Evolutionary conservation across 2,329 filamentous ascomycete species (phyloP), one percentile per base, ranked within the genome.

Genomic region (Lanzia echinophila): DNA sequence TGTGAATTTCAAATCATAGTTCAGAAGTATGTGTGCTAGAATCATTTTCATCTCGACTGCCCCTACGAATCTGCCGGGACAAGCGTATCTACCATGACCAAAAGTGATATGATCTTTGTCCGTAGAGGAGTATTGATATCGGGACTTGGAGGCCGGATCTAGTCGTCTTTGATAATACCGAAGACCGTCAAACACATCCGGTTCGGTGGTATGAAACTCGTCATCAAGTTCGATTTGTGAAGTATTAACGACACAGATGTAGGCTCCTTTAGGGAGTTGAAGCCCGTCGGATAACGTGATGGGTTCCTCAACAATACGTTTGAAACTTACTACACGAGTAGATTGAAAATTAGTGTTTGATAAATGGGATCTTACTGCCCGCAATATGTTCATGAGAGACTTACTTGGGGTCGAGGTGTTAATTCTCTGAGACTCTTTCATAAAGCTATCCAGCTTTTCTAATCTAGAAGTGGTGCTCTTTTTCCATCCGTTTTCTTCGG

Each of bases 21-120:
- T 38, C 28, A 50, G 38, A 3, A 50, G 28, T 13, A 50, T 28
- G 12, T 28, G 48, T 13, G 20, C 48, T 8, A 50, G 39, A 38
- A 67, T 67, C 31, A 64, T 65, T 11, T 50, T 50, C 22, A 50
- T 50, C 19, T 19, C 24, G 11, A 22, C 15, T 22, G 32, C 15
- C 17, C 68, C 68, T 36, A 71, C 62, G 61, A 72, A 73, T 3
- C 71, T 61, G 0, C 71, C 71, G 0, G 72, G 71, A 22, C 71
- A 73, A 17, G 70, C 71, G 45, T 72, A 68, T 52, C 67, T 64
- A 20, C 71, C 71, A 54, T 71, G 65, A 6, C 71, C 71, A 55
- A 72, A 73, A 19, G 39, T 19, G 12, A 50, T 15, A 41, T 13
- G 15, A 13, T 20, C 15, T 15, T 20, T 38, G 15, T 52, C 39